Evolutionary conservation across 2,329 filamentous ascomycete species (phyloP), one percentile per base, ranked within the genome.

Genomic region (Eutypella sp.): DNA sequence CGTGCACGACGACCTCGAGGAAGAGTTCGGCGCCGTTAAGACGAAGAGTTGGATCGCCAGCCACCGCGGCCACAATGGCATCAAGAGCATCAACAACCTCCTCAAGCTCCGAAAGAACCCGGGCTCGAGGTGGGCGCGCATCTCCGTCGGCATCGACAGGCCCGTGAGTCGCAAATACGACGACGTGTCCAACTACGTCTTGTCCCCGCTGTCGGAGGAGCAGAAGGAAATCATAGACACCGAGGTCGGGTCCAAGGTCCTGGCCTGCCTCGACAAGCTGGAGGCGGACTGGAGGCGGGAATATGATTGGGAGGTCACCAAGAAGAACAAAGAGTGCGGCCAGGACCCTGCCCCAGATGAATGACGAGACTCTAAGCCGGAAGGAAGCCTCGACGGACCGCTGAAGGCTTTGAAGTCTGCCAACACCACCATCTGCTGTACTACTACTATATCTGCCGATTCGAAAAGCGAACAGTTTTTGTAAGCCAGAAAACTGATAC

Each of bases 1-100:
- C 11, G 72, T 97, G 18, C 90, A 97, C 64, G 92, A 97, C 63
- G 92, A 97, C 63, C 68, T 97, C 27, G 91, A 96, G 58, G 74
- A 79, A 36, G 70, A 76, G 3, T 60, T 90, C 2, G 90, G 90
- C 0, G 74, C 76, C 29, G 75, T 95, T 13, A 79, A 73, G 41
- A 71, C 88, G 5, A 78, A 78, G 46, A 73, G 74, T 20, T 89
- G 85, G 62, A 72, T 75, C 2, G 66, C 74, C 45, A 89, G 85
- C 58, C 72, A 81, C 31, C 75, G 78, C 9, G 87, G 87, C 0
- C 87, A 92, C 65, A 89, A 89, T 56, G 87, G 87, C 1, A 63
- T 92, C 56, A 86, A 82, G 63, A 87, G 84, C 58, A 73, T 85
- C 42, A 75, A 80, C 45, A 67, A 71, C 16, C 69, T 61, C 42